Evolutionary conservation across 495 filamentous ascomycete genomes (phyloP).

Genomic region (Podospora bellae-mahoneyi): DNA sequence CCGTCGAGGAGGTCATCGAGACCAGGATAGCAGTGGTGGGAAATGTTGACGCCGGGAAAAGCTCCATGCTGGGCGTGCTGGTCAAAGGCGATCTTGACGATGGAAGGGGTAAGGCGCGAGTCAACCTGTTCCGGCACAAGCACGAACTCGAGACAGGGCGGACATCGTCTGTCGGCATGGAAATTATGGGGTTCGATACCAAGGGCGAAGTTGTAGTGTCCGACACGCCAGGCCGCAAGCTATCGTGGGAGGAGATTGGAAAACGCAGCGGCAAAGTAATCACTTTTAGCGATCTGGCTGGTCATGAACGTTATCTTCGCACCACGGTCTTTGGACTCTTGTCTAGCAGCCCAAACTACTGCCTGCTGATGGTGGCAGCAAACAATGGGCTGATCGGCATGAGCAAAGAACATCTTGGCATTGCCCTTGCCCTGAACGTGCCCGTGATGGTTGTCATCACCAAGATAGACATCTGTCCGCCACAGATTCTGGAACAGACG

Average conservation of each 20-base stretch:
- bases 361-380: slow-evolving; percentile 95
- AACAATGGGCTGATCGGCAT: slow-evolving; percentile 98
- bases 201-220: slow-evolving; percentile 79
- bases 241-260: slow-evolving; percentile 98
- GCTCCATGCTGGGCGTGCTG: slow-evolving; percentile 92
- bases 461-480: slow-evolving; percentile 98
- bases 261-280: slow-evolving; percentile 95
- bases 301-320: slow-evolving; percentile 91
- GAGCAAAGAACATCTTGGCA: slow-evolving; percentile 96
- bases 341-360: slow-evolving; percentile 95
- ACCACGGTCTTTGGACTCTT: slow-evolving; percentile 96
- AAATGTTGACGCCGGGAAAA: slow-evolving; percentile 97
- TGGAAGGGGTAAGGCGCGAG: slow-evolving; percentile 86
- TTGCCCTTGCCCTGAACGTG: slow-evolving; percentile 91
- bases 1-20: slow-evolving; percentile 85
- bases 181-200: slow-evolving; percentile 97
- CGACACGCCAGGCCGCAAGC: slow-evolving; percentile 66
- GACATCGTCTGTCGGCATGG: slow-evolving; percentile 95
- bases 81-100: slow-evolving; percentile 96
- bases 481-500: slow-evolving; percentile 91
- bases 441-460: slow-evolving; percentile 98
- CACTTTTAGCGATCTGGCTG: slow-evolving; percentile 91
- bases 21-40: slow-evolving; percentile 96
- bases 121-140: slow-evolving; percentile 97
- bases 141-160: slow-evolving; percentile 94